Conservation (phyloP, 805 yeast species). For the Nakazawaea wyomingensis region DNA sequence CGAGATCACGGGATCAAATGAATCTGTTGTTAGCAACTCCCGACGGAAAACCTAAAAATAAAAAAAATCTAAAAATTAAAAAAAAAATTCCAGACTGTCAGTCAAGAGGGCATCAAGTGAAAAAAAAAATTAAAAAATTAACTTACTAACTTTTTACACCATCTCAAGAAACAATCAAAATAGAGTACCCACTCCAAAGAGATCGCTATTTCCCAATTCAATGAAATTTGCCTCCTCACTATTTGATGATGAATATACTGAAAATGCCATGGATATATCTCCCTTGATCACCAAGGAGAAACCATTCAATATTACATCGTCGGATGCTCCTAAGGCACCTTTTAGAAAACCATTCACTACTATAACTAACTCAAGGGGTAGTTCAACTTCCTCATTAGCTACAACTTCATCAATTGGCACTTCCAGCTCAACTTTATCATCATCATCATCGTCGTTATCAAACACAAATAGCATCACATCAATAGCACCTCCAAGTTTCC, state of each 20-base stretch:
- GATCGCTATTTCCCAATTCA: slow-evolving; percentile 13
- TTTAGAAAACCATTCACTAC: slow-evolving; percentile 6
- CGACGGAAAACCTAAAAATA: too few relatives aligned
- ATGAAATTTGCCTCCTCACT: neutral
- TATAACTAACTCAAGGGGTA: slow-evolving; percentile 5
- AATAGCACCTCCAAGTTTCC: neutral
- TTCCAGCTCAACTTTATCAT: slow-evolving; percentile 1
- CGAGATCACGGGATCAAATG: too few relatives aligned
- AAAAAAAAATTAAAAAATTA: too few relatives aligned
- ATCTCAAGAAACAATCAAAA: slow-evolving; percentile 5
- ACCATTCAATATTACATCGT: neutral
- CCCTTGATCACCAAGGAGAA: slow-evolving; percentile 13
- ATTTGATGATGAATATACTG: slow-evolving; percentile 13
- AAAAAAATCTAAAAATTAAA: too few relatives aligned
- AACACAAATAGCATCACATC: neutral
- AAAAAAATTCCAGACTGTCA: too few relatives aligned
- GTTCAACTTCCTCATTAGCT: slow-evolving; percentile 3
- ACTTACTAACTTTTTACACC: too few relatives aligned
- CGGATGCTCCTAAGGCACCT: too few relatives aligned
- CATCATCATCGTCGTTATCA: neutral
- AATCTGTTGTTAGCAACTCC: too few relatives aligned
- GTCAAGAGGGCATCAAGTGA: too few relatives aligned
- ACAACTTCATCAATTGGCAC: neutral
- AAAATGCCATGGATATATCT: slow-evolving; percentile 25
- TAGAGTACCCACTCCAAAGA: slow-evolving; percentile 17